These are phyloP conservation scores for Ichthyophthirius multifiliis DNA, from an alignment of 169 alveolate genomes.

Conservation along the genomic window DNA sequence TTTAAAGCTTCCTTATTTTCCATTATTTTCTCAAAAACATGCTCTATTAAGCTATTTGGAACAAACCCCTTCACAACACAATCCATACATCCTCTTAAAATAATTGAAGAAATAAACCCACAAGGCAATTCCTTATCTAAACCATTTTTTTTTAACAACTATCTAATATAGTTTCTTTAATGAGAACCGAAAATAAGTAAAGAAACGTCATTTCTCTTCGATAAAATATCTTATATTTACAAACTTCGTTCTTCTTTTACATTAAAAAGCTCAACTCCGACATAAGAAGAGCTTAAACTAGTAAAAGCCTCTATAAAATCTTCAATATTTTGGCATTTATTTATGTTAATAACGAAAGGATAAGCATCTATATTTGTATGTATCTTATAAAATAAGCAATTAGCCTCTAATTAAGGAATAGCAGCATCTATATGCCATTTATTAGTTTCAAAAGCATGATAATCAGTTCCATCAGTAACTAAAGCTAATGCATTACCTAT, in stretches of 20 bases:
- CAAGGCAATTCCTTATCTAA: not conserved
- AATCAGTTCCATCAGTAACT: constrained; percentile 32
- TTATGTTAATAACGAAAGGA: constrained; percentile 35
- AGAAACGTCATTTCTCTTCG: not conserved
- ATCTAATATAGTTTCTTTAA: not conserved
- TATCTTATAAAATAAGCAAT: constrained; percentile 23
- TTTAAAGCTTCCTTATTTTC: not conserved
- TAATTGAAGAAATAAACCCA: not conserved
- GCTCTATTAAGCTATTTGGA: not conserved
- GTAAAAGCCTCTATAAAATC: constrained; percentile 4
- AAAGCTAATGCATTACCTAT: constrained; percentile 37
- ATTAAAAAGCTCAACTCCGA: not conserved
- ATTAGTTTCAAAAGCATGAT: not conserved
- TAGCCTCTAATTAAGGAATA: constrained; percentile 41
- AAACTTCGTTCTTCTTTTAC: constrained; percentile 10
- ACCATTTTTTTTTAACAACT: not conserved
- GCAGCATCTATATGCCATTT: constrained; percentile 9
- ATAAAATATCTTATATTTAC: not conserved
- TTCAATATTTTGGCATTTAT: not conserved
- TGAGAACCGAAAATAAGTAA: not conserved
- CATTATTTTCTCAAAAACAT: not conserved
- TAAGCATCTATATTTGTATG: constrained; percentile 41
- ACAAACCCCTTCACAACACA: constrained; percentile 2
- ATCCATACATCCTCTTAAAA: constrained; percentile 12
- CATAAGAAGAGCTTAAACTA: constrained; percentile 3